Conservation (phyloP, 805 yeast species). For the Metschnikowia lachancei region DNA sequence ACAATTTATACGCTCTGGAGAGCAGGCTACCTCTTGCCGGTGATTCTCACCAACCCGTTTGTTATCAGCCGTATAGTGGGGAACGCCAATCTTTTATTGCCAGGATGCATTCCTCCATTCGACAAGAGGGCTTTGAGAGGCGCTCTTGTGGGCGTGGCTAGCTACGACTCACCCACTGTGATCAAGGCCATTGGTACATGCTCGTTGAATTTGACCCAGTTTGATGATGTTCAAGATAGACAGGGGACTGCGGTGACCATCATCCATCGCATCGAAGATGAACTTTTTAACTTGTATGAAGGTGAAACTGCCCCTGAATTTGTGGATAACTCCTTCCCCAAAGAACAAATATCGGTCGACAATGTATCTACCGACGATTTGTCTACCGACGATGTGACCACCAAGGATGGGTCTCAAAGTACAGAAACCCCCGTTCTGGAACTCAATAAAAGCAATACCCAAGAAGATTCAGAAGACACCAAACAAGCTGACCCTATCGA, state of each 20-base stretch:
- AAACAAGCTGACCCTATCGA: slow-evolving; percentile 3
- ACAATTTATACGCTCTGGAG: slow-evolving; percentile 73
- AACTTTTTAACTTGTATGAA: slow-evolving; percentile 51
- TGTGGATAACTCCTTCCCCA: slow-evolving; percentile 5
- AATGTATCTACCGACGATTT: not conserved
- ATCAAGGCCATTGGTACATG: slow-evolving; percentile 73
- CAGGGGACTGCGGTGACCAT: slow-evolving; percentile 78
- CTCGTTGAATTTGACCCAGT: slow-evolving; percentile 43
- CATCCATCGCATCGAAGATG: slow-evolving; percentile 67
- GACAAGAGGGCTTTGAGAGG: slow-evolving; percentile 50
- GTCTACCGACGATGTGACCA: slow-evolving; percentile 3
- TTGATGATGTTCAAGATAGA: slow-evolving; percentile 52
- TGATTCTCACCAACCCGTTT: slow-evolving; percentile 65
- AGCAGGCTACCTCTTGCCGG: slow-evolving; percentile 62
- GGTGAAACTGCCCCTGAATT: slow-evolving; percentile 30
- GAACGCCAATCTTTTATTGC: slow-evolving; percentile 82
- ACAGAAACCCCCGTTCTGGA: no score
- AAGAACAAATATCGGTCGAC: not conserved
- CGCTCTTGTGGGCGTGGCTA: slow-evolving; percentile 67
- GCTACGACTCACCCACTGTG: slow-evolving; percentile 56
- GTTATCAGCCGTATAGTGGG: slow-evolving; percentile 67
- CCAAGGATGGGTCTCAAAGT: no score
- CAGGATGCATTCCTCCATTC: slow-evolving; percentile 65
- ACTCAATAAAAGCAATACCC: no score
- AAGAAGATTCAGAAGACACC: not conserved